Evolutionary conservation across 441 rosid genomes (phyloP), one percentile per base, ranked within the genome.

Genomic region (Brassica balearica): DNA sequence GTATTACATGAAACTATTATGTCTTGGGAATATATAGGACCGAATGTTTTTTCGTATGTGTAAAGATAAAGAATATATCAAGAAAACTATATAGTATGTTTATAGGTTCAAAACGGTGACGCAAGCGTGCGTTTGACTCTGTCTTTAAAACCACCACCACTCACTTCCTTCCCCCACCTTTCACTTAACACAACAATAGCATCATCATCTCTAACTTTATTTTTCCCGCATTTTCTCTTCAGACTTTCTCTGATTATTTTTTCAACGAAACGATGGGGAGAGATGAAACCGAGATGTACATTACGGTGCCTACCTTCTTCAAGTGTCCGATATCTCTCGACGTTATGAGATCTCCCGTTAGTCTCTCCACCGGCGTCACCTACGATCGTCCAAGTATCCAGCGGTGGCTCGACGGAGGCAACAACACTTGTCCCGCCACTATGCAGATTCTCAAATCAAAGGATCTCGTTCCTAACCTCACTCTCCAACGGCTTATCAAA

Each of bases 371-470:
- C 38, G 98, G 98, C 51, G 93, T 95, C n/a, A 91, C 98, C 27
- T 93, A 95, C 84, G 99, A 93, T 75, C 95, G 97, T 51, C 72
- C 89, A 71, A 89, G 92, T 77, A 95, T 93, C 74, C 95, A 93
- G 66, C 84, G 87, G 19, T 95, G 99, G 99, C 88, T 95, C 67
- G 96, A 90, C 60, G 76, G 83, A 65, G 99, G 99, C 11, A 82
- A 91, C 84, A 89, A 88, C 80, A 93, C 98, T 14, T 95, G 97
- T 74, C 99, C 98, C 9, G 93, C 97, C 63, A 93, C 99, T 76
- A 95, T 95, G 99, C 99, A 93, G 83, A 83, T 93, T 12, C 96
- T 95, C 41, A 87, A 60, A 58, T 83, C 72, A 63, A 91, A 84
- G 53, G 96, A 93, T 1, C 70, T 92, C 1, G 91, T 93, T 8